Conservation (phyloP, 1,139 yeast species). For the Hyphopichia burtonii region DNA sequence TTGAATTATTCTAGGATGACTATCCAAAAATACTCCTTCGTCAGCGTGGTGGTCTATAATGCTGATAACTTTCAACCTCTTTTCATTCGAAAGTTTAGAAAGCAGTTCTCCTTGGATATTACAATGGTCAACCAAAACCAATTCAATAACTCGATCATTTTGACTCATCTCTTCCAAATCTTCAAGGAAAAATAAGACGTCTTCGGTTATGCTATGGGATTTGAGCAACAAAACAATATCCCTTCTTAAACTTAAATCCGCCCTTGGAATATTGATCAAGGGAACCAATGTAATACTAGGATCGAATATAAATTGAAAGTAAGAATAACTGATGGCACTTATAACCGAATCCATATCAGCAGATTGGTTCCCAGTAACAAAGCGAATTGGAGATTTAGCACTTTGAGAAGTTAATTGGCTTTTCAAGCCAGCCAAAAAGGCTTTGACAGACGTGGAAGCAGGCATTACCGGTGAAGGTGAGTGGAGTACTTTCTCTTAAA, state of each 20-base stretch:
- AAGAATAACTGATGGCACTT: conserved; percentile 71
- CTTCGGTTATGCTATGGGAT: conserved; percentile 46
- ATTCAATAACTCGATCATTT: conserved; percentile 21
- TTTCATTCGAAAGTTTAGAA: conserved; percentile 20
- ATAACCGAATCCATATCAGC: conserved; percentile 85
- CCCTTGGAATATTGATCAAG: conserved; percentile 65
- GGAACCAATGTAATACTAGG: conserved; percentile 48
- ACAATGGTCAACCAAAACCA: conserved; percentile 83
- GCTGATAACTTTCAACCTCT: conserved; percentile 43
- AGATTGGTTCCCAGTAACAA: conserved; percentile 85
- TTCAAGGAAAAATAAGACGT: conserved; percentile 61
- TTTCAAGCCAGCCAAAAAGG: conserved; percentile 22
- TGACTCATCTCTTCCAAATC: conserved; percentile 42
- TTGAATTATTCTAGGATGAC: conserved; percentile 59
- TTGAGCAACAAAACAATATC: conserved; percentile 62
- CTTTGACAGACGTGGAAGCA: conserved; percentile 18
- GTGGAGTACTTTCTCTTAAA: too few relatives aligned
- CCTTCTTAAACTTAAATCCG: conserved; percentile 65
- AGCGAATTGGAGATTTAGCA: conserved; percentile 20
- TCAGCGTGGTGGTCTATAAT: conserved; percentile 90
- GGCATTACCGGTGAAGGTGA: not conserved
- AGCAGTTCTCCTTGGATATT: conserved; percentile 52
- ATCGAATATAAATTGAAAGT: conserved; percentile 37
- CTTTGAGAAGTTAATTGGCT: conserved; percentile 14
- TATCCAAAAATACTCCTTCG: conserved; percentile 48